phyloP scores from a whole-genome alignment of 192 early-diverging fungal genomes.

The Rhizophagus prolifer region DNA sequence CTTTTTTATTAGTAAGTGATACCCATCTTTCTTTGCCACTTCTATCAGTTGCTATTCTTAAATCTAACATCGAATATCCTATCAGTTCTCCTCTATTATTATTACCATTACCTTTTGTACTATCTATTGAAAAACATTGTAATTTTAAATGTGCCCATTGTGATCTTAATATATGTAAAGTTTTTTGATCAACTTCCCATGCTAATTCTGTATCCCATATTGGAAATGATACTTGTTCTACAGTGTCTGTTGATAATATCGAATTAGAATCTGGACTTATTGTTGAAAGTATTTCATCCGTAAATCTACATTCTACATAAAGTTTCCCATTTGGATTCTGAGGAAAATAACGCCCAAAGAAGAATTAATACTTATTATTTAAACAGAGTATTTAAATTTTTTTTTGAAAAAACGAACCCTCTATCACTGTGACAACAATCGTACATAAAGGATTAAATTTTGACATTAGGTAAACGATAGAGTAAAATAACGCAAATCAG shows the following conservation, averaged over 20 bases:
- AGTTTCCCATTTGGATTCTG: conserved; percentile 41
- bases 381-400: too few relatives aligned
- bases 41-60: conserved; percentile 35
- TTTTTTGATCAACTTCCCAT: conserved; percentile 48
- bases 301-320: conserved; percentile 46
- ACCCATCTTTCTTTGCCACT: conserved; percentile 38
- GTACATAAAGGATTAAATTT: conserved; percentile 40
- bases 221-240: conserved; percentile 44
- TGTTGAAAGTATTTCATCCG: conserved; percentile 45
- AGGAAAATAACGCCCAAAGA: conserved; percentile 39
- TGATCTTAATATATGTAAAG: conserved; percentile 39
- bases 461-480: conserved; percentile 7
- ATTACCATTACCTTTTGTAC: conserved; percentile 3
- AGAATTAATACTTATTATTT: neutral
- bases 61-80: conserved; percentile 43
- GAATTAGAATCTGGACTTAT: conserved; percentile 44
- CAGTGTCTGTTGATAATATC: conserved; percentile 41
- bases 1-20: conserved; percentile 32
- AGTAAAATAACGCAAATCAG: too few relatives aligned
- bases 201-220: conserved; percentile 51
- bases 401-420: conserved; percentile 27
- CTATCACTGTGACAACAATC: conserved; percentile 41
- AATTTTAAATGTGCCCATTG: conserved; percentile 45
- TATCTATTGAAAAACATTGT: conserved; percentile 42
- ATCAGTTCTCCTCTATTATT: conserved; percentile 36